Percentiles rank a stretch among this genome's conserved stretches.
Conservation (phyloP, 306 rosid species). For the Gillenia trifoliata region DNA sequence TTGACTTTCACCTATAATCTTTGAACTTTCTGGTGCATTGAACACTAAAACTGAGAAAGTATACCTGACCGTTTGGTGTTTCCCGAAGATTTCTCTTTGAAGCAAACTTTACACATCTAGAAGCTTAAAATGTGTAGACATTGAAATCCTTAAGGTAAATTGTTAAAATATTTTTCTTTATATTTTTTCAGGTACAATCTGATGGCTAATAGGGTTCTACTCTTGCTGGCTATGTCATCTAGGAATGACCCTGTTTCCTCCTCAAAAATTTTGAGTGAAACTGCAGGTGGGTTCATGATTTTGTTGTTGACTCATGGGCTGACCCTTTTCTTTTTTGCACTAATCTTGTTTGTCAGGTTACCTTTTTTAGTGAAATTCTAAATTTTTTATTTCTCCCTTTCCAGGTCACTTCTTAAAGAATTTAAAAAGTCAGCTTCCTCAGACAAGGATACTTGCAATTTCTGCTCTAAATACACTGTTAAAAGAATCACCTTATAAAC, state of each 20-base stretch:
- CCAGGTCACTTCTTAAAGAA: conserved; percentile 92
- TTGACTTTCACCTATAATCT: neutral
- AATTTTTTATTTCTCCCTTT: conserved; percentile 17
- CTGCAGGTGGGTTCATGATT: conserved; percentile 64
- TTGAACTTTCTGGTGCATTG: neutral
- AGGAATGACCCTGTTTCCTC: conserved; percentile 76
- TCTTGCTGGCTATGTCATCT: conserved; percentile 89
- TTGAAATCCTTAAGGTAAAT: neutral
- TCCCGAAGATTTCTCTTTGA: neutral
- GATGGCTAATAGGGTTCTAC: conserved; percentile 95
- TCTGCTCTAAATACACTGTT: conserved; percentile 84
- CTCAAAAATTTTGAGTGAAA: conserved; percentile 75
- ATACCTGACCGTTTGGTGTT: neutral
- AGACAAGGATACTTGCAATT: conserved; percentile 96
- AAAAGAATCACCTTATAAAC: conserved; percentile 93
- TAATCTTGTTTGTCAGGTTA: neutral
- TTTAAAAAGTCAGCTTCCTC: conserved; percentile 96
- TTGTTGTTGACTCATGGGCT: conserved; percentile 4
- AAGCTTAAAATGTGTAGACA: neutral
- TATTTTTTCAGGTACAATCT: conserved; percentile 72
- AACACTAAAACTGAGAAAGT: neutral
- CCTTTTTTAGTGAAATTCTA: neutral
- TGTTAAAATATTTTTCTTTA: neutral
- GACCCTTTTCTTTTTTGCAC: conserved; percentile 10
- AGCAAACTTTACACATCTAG: neutral